A percentile compares a stretch with the other conserved stretches of the same genome.
These are phyloP conservation scores for Pythium scleroteichum DNA, from an alignment of 352 stramenopile genomes.

Conservation along the genomic window DNA sequence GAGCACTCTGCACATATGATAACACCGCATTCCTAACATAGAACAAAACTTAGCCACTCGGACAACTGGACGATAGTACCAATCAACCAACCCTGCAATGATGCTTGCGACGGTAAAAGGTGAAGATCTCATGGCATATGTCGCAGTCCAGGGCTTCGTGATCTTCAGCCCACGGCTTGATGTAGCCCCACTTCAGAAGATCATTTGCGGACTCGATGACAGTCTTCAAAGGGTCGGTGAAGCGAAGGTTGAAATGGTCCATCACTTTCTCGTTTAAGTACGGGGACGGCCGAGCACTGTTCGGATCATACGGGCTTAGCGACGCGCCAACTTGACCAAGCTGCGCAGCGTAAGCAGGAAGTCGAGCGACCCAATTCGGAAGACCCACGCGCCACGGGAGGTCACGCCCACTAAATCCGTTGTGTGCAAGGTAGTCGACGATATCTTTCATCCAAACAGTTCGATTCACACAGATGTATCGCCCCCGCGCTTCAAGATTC, in stretches of 20 bases:
- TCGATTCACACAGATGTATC: conserved; percentile 87
- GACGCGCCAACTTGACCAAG: conserved; percentile 83
- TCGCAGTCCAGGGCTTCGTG: conserved; percentile 72
- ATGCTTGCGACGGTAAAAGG: conserved; percentile 80
- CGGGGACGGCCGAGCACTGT: conserved; percentile 52
- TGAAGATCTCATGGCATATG: conserved; percentile 80
- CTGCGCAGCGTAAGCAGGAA: conserved; percentile 85
- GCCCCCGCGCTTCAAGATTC: conserved; percentile 78
- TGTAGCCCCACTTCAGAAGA: conserved; percentile 82
- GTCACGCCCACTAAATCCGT: conserved; percentile 85
- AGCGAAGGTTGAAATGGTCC: conserved; percentile 78
- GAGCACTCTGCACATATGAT: conserved; percentile 89
- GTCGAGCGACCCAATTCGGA: conserved; percentile 78
- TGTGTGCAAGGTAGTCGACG: conserved; percentile 79
- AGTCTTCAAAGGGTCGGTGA: conserved; percentile 57
- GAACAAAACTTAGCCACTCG: background rate
- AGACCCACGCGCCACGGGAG: conserved; percentile 82
- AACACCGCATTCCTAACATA: conserved; percentile 76
- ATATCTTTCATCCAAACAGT: conserved; percentile 89
- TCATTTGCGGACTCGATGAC: conserved; percentile 85
- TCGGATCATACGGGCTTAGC: conserved; percentile 67
- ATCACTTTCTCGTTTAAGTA: conserved; percentile 84
- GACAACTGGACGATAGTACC: background rate
- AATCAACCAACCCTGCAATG: conserved; percentile 66
- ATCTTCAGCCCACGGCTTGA: conserved; percentile 89